Evolutionary conservation across 768 basidiomycete species (phyloP).

Genomic region (Mycena filopes): DNA sequence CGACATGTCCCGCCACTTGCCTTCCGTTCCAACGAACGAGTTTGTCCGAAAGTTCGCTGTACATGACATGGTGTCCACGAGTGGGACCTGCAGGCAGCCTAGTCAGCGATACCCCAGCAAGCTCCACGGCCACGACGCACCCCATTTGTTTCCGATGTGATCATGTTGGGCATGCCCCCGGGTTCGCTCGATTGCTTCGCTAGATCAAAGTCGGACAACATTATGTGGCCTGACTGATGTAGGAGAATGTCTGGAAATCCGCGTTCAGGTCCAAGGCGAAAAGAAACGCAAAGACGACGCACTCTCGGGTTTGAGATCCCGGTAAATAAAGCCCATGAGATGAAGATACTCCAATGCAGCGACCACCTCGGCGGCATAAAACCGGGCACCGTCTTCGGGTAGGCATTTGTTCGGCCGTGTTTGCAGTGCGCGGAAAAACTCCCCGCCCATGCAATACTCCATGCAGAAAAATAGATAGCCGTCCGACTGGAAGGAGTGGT

Average conservation of each 20-base stretch:
- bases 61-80: slow-evolving; percentile 97
- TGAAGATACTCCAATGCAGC: slow-evolving; percentile 98
- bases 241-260: slow-evolving; percentile 90
- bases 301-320: slow-evolving; percentile 99
- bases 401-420: slow-evolving; percentile 97
- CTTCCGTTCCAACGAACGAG: slow-evolving; percentile 99
- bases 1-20: slow-evolving; percentile 54
- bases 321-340: slow-evolving; percentile 99
- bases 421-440: slow-evolving; percentile 98
- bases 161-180: slow-evolving; percentile 86
- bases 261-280: slow-evolving; percentile 3
- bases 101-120: slow-evolving; percentile 25
- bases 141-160: slow-evolving; percentile 90
- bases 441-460: slow-evolving; percentile 99
- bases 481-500: slow-evolving; percentile 99
- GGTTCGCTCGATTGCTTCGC: slow-evolving; percentile 94
- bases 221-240: slow-evolving; percentile 98
- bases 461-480: slow-evolving; percentile 99
- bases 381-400: slow-evolving; percentile 92
- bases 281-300: slow-evolving; percentile 50
- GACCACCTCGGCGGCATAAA: slow-evolving; percentile 98
- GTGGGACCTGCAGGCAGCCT: slow-evolving; percentile 69
- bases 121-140: slow-evolving; percentile 58
- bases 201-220: slow-evolving; percentile 99
- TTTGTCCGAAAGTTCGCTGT: slow-evolving; percentile 98